Evolutionary conservation across 805 yeast genomes (phyloP).

Genomic region (Ogataea degrootiae): DNA sequence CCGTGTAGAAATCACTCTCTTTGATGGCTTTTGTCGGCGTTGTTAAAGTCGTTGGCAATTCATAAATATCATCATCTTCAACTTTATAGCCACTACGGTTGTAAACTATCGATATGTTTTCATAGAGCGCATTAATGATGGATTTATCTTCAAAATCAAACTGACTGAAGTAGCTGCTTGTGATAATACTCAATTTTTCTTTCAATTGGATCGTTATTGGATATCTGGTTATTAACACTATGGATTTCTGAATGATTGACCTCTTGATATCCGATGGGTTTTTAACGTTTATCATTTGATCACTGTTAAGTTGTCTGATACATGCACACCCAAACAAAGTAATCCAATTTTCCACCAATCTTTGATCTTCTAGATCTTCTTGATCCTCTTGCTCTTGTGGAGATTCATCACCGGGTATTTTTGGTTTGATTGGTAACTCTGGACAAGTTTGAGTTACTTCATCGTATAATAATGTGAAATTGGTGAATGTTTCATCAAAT

Average conservation of each 20-base stretch:
- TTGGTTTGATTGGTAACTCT: slow-evolving; percentile 30
- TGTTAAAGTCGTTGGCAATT: slow-evolving; percentile 5
- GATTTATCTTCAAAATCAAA: slow-evolving; percentile 66
- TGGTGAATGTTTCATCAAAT: slow-evolving; percentile 88
- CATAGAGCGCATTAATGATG: slow-evolving; percentile 65
- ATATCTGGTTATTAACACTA: slow-evolving; percentile 73
- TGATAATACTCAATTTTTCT: slow-evolving; percentile 86
- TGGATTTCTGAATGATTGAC: slow-evolving; percentile 85
- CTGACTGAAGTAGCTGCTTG: slow-evolving; percentile 81
- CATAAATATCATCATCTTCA: slow-evolving; percentile 30
- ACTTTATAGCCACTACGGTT: slow-evolving; percentile 23
- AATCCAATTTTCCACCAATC: slow-evolving; percentile 32
- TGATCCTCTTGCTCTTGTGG: slow-evolving; percentile 12
- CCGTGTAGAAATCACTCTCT: slow-evolving; percentile 65
- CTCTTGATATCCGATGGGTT: slow-evolving; percentile 34
- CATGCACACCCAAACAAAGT: slow-evolving; percentile 96
- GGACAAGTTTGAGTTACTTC: slow-evolving; percentile 42
- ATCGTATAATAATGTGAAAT: slow-evolving; percentile 78
- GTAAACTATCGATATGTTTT: slow-evolving; percentile 50
- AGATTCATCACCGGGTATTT: slow-evolving; percentile 13
- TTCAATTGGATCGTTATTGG: slow-evolving; percentile 86
- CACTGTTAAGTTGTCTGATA: slow-evolving; percentile 72
- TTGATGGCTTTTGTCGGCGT: slow-evolving; percentile 28
- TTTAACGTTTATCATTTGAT: slow-evolving; percentile 43
- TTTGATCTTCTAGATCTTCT: slow-evolving; percentile 3